These are phyloP conservation scores for Diaporthe ampelina DNA, from an alignment of 2,329 filamentous ascomycete genomes.

Conservation along the genomic window DNA sequence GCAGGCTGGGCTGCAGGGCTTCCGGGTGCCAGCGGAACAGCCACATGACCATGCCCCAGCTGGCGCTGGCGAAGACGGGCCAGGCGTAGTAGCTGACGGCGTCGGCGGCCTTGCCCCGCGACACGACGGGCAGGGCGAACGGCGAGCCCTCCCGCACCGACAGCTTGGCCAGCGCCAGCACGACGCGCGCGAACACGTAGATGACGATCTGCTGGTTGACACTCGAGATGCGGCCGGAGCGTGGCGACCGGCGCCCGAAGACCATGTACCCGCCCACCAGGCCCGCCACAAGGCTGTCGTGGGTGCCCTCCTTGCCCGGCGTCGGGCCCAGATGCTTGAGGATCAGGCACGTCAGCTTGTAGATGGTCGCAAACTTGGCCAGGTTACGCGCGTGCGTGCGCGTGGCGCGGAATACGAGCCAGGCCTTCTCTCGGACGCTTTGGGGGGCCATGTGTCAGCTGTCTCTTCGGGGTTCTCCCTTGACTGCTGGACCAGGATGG, in stretches of 20 bases:
- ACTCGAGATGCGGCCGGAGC: slow-evolving; percentile 78
- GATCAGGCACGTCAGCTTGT: slow-evolving; percentile 85
- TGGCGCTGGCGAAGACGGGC: slow-evolving; percentile 91
- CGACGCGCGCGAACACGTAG: slow-evolving; percentile 95
- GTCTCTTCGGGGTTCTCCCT: neutral
- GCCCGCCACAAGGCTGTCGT: slow-evolving; percentile 89
- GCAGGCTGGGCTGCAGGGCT: slow-evolving; percentile 89
- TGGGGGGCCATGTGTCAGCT: slow-evolving; percentile 2
- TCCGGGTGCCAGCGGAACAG: slow-evolving; percentile 93
- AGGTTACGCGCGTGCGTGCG: slow-evolving; percentile 92
- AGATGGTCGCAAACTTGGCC: slow-evolving; percentile 89
- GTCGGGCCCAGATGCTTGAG: slow-evolving; percentile 74
- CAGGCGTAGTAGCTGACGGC: slow-evolving; percentile 81
- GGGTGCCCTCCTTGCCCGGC: slow-evolving; percentile 76
- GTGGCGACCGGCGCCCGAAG: slow-evolving; percentile 78
- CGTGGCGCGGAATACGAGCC: slow-evolving; percentile 87
- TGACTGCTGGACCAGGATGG: slow-evolving; percentile 7
- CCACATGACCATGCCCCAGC: slow-evolving; percentile 96
- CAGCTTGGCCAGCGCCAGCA: slow-evolving; percentile 86
- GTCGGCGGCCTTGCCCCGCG: slow-evolving; percentile 58
- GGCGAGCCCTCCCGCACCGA: slow-evolving; percentile 74
- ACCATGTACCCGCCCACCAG: slow-evolving; percentile 92
- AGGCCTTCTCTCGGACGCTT: slow-evolving; percentile 80
- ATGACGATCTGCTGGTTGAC: slow-evolving; percentile 98
- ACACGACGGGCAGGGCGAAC: slow-evolving; percentile 64